These are phyloP conservation scores for Fraxinus dipetala DNA, from an alignment of 305 asterid species.

Conservation along the genomic window DNA sequence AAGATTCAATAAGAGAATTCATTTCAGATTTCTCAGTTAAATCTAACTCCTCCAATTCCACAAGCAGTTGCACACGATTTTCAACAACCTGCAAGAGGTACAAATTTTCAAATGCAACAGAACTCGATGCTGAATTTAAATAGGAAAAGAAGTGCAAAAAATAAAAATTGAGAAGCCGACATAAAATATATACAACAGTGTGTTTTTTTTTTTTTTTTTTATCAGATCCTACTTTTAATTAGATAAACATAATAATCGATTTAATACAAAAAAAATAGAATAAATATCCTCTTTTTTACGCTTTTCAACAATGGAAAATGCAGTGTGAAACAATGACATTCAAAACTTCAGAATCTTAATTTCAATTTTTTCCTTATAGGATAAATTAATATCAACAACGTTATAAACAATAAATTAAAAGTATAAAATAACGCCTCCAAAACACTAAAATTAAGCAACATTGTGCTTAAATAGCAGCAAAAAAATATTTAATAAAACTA, in stretches of 20 bases:
- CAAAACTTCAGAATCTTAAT: neutral
- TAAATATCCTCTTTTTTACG: neutral
- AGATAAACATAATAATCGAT: neutral
- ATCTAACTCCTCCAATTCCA: conserved; percentile 53
- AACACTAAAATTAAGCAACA: conserved; percentile 16
- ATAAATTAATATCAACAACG: neutral
- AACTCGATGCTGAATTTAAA: neutral
- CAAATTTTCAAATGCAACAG: neutral
- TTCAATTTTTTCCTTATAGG: neutral
- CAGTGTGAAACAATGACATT: neutral
- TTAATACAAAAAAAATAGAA: neutral
- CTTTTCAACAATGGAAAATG: neutral
- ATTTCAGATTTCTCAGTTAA: conserved; percentile 51
- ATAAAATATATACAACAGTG: neutral
- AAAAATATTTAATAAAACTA: neutral
- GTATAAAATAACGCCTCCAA: neutral
- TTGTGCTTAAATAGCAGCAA: neutral
- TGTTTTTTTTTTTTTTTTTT: neutral
- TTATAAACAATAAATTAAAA: neutral
- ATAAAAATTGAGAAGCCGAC: neutral
- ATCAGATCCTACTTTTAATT: neutral
- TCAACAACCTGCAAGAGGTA: conserved; percentile 71
- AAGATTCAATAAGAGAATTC: conserved; percentile 46
- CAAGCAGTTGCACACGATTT: conserved; percentile 67
- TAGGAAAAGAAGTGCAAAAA: neutral